Conservation (phyloP, 805 yeast species). For the Spathaspora girioi region DNA sequence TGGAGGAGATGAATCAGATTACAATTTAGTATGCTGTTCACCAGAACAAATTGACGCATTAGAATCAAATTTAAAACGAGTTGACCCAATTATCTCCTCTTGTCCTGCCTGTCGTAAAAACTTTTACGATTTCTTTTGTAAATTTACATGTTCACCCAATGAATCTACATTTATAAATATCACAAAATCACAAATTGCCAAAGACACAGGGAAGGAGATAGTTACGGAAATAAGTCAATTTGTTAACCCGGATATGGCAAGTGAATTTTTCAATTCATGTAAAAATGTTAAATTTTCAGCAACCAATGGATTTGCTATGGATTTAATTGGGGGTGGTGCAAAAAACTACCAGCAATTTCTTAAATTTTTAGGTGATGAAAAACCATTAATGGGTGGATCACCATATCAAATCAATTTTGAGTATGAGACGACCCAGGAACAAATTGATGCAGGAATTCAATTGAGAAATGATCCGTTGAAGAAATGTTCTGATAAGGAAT, state of each 20-base stretch:
- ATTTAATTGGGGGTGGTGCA: slow-evolving; percentile 97
- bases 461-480: slow-evolving; percentile 28
- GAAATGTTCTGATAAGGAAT: slow-evolving; percentile 62
- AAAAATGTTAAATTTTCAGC: slow-evolving; percentile 87
- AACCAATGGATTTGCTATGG: slow-evolving; percentile 96
- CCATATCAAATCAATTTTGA: slow-evolving; percentile 88
- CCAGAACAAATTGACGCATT: slow-evolving; percentile 55
- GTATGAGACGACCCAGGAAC: slow-evolving; percentile 32
- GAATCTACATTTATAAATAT: slow-evolving; percentile 75
- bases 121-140: slow-evolving; percentile 79
- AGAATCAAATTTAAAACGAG: slow-evolving; percentile 45
- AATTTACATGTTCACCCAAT: slow-evolving; percentile 85
- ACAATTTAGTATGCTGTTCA: slow-evolving; percentile 65
- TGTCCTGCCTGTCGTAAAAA: slow-evolving; percentile 91
- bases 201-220: slow-evolving; percentile 49
- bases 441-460: slow-evolving; percentile 12
- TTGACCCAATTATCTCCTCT: slow-evolving; percentile 39
- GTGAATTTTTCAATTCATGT: slow-evolving; percentile 74
- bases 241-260: slow-evolving; percentile 59
- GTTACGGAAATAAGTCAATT: slow-evolving; percentile 70
- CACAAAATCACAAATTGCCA: slow-evolving; percentile 46
- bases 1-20: slow-evolving; percentile 60
- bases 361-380: slow-evolving; percentile 90
- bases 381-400: slow-evolving; percentile 90
- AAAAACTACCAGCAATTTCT: slow-evolving; percentile 64